Base-by-base conservation (phyloP, 345 rosid species). In the Psidium friedrichsthalianum region DNA sequence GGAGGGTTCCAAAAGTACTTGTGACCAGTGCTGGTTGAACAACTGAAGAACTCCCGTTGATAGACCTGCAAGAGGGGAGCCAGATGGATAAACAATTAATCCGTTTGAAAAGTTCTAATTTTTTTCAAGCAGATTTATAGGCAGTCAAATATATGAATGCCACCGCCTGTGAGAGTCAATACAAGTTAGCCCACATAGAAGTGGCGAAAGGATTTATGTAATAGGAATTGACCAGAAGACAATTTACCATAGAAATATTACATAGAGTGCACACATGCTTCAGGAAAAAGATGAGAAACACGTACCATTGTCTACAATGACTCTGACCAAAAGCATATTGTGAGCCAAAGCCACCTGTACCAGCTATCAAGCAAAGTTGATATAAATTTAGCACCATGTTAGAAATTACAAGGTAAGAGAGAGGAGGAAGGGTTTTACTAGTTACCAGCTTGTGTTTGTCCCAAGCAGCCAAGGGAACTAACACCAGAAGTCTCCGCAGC, bases 1-100 rank as follows among this genome's bases (percentile, higher is more conserved):
- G 99, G 56, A 95, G 95, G 2, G 92, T 92, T 74, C 99, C 99
- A 89, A 90, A 96, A 21, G 99, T 97, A 89, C 93, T 95, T 83
- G 94, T 87, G 55, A 90, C 89, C 84, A 91, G 87, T 82, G 85
- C 86, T 16, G 91, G 94, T 84, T 93, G 98, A 61, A 91, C 83
- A 82, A 85, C 89, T 82, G 86, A 51, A 84, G 95, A 69, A 88
- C 74, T 89, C 85, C 82, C 91, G 16, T 88, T 44, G 16, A 90
- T 85, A 86, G 93, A 88, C 91, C 98, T 96, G 92, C 80, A 88
- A 85, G 83, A 49, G 56, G 32, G 85, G 83, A 12, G 57, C 81
- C 51, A 24, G 12, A 42, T 40, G 36, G 56, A 83, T 36, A 55
- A 55, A 55, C 24, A 55, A 55, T 7, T 55, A 0, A 55, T 55